Percentiles rank a stretch among this genome's conserved stretches.
Conservation (phyloP, 2,329 filamentous ascomycete genomes). For the Tolypocladium amazonense region DNA sequence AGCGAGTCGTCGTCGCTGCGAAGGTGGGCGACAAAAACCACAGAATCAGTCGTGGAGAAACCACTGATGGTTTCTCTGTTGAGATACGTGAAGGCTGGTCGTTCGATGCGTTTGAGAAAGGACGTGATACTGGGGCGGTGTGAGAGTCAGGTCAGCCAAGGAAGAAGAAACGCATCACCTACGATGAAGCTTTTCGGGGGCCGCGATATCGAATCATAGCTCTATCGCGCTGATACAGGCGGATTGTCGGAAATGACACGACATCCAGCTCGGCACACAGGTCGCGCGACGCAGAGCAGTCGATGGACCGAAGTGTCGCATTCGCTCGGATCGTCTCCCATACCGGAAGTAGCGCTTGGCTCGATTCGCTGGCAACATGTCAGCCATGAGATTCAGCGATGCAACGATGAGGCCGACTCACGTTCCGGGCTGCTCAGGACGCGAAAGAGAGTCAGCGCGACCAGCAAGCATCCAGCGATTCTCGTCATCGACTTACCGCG, state of each 20-base stretch:
- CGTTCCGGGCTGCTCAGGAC: conserved; percentile 4
- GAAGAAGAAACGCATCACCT: neutral
- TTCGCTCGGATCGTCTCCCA: conserved; percentile 6
- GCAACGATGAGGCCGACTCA: neutral
- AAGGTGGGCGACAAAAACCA: conserved; percentile 30
- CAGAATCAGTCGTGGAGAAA: conserved; percentile 27
- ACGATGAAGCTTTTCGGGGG: conserved; percentile 26
- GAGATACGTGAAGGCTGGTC: conserved; percentile 11
- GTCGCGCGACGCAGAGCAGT: conserved; percentile 24
- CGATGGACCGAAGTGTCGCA: conserved; percentile 21
- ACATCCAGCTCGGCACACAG: conserved; percentile 31
- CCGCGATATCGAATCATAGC: conserved; percentile 30
- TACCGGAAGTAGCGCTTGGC: conserved; percentile 7
- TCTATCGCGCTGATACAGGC: conserved; percentile 26
- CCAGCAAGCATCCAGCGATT: neutral
- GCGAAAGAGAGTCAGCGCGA: neutral
- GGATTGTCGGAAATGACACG: conserved; percentile 34
- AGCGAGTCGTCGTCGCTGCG: conserved; percentile 17
- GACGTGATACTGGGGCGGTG: conserved; percentile 16
- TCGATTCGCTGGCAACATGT: conserved; percentile 3
- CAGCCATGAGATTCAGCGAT: neutral
- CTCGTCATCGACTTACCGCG: conserved; percentile 2
- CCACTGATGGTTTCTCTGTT: conserved; percentile 1
- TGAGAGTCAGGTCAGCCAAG: neutral
- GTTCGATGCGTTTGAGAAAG: conserved; percentile 16